These are phyloP conservation scores for Curvularia eragrostidis DNA, from an alignment of 2,329 filamentous ascomycete species.

Conservation along the genomic window DNA sequence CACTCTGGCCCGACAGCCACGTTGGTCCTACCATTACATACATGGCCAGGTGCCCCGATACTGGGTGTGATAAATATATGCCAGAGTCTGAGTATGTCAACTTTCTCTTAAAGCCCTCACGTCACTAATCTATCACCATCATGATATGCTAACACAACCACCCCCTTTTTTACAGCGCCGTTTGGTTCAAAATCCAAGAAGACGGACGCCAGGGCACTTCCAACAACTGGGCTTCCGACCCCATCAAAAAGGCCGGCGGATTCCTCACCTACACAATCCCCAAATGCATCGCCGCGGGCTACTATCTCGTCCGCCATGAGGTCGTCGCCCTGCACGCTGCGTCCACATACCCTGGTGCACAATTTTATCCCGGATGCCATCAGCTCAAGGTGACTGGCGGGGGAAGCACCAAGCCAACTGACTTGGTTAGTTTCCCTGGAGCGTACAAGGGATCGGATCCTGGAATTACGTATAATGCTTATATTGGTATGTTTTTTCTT, in stretches of 20 bases:
- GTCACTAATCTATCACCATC: not conserved
- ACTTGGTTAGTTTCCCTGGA: slow-evolving; percentile 61
- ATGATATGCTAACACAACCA: not conserved
- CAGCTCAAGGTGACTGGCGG: slow-evolving; percentile 62
- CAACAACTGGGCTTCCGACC: slow-evolving; percentile 57
- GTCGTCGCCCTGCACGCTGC: slow-evolving; percentile 62
- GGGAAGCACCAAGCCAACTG: slow-evolving; percentile 52
- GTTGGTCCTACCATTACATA: slow-evolving; percentile 65
- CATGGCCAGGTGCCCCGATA: slow-evolving; percentile 64
- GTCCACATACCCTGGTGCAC: slow-evolving; percentile 59
- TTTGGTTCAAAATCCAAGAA: slow-evolving; percentile 65
- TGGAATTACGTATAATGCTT: slow-evolving; percentile 62
- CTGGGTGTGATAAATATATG: slow-evolving; percentile 58
- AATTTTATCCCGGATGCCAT: slow-evolving; percentile 66
- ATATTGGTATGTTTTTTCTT: slow-evolving; percentile 46
- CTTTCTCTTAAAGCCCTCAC: not conserved
- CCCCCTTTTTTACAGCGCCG: slow-evolving; percentile 41
- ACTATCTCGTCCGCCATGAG: slow-evolving; percentile 66
- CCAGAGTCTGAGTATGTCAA: slow-evolving; percentile 51
- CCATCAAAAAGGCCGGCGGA: slow-evolving; percentile 55
- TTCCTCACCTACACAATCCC: slow-evolving; percentile 62
- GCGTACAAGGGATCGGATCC: slow-evolving; percentile 60
- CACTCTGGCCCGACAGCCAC: slow-evolving; percentile 58
- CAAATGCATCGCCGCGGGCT: slow-evolving; percentile 59
- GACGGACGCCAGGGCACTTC: slow-evolving; percentile 59